Conservation (phyloP, 2,329 filamentous ascomycete genomes). For the Nemania diffusa region DNA sequence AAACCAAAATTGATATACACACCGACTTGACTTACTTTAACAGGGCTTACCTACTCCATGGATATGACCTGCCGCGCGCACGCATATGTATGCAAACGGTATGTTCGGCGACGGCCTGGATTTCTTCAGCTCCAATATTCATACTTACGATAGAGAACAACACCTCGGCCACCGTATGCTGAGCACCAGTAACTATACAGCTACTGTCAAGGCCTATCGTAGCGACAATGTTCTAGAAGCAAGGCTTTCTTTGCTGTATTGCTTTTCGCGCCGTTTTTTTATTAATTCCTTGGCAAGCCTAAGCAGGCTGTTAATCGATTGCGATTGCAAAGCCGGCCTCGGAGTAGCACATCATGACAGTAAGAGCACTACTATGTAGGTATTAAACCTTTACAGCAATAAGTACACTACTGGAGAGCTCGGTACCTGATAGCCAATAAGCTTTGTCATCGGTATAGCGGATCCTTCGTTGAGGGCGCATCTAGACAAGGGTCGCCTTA, state of each 20-base stretch:
- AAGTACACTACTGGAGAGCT: neutral
- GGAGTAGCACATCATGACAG: slow-evolving; percentile 1
- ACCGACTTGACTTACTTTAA: slow-evolving; percentile 22
- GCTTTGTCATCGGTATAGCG: neutral
- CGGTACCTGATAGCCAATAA: slow-evolving; percentile 5
- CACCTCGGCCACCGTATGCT: neutral
- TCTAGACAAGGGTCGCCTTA: slow-evolving; percentile 33
- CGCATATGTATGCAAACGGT: neutral
- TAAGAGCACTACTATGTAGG: no score
- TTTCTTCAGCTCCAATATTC: slow-evolving; percentile 6
- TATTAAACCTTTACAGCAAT: neutral
- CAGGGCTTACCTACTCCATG: slow-evolving; percentile 6
- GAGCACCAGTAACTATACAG: neutral
- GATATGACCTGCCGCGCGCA: slow-evolving; percentile 2
- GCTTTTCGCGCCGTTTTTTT: neutral
- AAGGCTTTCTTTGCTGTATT: neutral
- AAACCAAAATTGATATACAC: slow-evolving; percentile 30
- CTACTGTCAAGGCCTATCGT: neutral
- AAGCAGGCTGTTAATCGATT: neutral
- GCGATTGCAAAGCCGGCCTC: neutral
- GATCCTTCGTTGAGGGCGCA: slow-evolving; percentile 10
- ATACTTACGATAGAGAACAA: neutral
- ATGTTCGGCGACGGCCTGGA: neutral
- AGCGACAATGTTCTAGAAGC: neutral
- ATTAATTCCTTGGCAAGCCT: neutral